Evolutionary conservation across 805 yeast genomes (phyloP).

Genomic region (Clavispora phyllophila): DNA sequence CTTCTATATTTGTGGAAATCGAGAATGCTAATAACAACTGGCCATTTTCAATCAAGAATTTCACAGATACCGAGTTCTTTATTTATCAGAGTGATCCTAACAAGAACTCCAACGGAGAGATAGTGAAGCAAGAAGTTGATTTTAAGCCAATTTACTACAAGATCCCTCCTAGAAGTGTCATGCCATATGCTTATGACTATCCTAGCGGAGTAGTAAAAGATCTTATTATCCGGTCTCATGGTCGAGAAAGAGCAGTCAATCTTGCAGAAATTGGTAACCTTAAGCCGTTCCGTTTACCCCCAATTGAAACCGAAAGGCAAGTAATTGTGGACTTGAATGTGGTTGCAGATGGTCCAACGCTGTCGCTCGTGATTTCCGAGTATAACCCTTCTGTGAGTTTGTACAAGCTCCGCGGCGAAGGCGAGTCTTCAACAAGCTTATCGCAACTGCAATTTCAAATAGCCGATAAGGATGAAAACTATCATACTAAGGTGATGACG

Average conservation of each 20-base stretch:
- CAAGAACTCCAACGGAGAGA: slow-evolving; percentile 56
- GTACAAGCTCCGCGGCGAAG: slow-evolving; percentile 48
- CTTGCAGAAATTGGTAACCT: slow-evolving; percentile 90
- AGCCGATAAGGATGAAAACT: slow-evolving; percentile 48
- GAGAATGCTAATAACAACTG: slow-evolving; percentile 71
- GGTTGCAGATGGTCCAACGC: slow-evolving; percentile 94
- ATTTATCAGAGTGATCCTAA: slow-evolving; percentile 84
- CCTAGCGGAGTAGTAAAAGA: slow-evolving; percentile 89
- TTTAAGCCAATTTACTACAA: slow-evolving; percentile 77
- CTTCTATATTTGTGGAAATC: slow-evolving; percentile 73
- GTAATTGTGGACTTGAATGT: slow-evolving; percentile 81
- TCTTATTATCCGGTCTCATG: slow-evolving; percentile 64
- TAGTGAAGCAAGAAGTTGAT: slow-evolving; percentile 43
- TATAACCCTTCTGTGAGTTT: slow-evolving; percentile 75
- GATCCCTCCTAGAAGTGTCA: slow-evolving; percentile 84
- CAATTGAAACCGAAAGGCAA: slow-evolving; percentile 31
- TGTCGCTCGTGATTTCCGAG: slow-evolving; percentile 76
- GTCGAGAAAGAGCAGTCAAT: slow-evolving; percentile 72
- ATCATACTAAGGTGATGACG: slow-evolving; percentile 49
- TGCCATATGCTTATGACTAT: slow-evolving; percentile 98
- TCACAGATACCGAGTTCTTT: slow-evolving; percentile 79
- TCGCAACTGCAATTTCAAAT: slow-evolving; percentile 51
- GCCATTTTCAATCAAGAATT: slow-evolving; percentile 92
- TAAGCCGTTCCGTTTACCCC: slow-evolving; percentile 76
- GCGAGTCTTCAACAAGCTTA: slow-evolving; percentile 23